Percentiles rank a stretch among this genome's conserved stretches.
These are phyloP conservation scores for Barbatosphaeria neglecta DNA, from an alignment of 495 filamentous ascomycete species.

Conservation along the genomic window DNA sequence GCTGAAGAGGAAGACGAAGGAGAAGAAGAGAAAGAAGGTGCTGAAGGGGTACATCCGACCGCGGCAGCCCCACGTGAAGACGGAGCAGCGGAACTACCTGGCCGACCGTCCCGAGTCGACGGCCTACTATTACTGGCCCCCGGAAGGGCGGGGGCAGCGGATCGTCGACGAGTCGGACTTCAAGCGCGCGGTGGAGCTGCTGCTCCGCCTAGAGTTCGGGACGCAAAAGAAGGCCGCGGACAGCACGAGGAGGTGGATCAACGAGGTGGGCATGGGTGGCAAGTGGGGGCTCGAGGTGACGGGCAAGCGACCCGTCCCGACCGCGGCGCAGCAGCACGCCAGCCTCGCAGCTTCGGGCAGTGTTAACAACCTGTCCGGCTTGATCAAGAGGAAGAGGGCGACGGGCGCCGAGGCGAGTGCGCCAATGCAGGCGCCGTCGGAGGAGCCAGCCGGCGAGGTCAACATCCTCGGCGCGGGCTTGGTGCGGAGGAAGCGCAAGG, in stretches of 20 bases:
- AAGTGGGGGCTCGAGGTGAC: conserved; percentile 36
- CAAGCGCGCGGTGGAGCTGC: conserved; percentile 59
- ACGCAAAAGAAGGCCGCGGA: conserved; percentile 51
- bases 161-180: conserved; percentile 64
- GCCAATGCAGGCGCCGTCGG: conserved; percentile 2
- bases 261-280: conserved; percentile 27
- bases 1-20: conserved; percentile 22
- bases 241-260: conserved; percentile 65
- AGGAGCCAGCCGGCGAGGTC: conserved; percentile 21
- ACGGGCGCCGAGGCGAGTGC: conserved; percentile 3
- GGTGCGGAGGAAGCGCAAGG: conserved; percentile 58
- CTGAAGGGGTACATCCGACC: conserved; percentile 42
- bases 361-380: conserved; percentile 22
- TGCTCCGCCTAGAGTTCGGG: conserved; percentile 79
- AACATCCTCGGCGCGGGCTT: conserved; percentile 48
- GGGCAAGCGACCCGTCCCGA: conserved; percentile 16
- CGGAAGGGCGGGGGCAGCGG: conserved; percentile 53
- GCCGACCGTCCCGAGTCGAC: conserved; percentile 31
- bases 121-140: conserved; percentile 58
- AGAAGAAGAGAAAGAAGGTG: conserved; percentile 26
- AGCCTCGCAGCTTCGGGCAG: not conserved
- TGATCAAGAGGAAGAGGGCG: conserved; percentile 27
- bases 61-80: conserved; percentile 46
- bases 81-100: conserved; percentile 26
- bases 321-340: not conserved